phyloP scores from a whole-genome alignment of 2,329 filamentous ascomycete species.

The Sporothrix curviconia region DNA sequence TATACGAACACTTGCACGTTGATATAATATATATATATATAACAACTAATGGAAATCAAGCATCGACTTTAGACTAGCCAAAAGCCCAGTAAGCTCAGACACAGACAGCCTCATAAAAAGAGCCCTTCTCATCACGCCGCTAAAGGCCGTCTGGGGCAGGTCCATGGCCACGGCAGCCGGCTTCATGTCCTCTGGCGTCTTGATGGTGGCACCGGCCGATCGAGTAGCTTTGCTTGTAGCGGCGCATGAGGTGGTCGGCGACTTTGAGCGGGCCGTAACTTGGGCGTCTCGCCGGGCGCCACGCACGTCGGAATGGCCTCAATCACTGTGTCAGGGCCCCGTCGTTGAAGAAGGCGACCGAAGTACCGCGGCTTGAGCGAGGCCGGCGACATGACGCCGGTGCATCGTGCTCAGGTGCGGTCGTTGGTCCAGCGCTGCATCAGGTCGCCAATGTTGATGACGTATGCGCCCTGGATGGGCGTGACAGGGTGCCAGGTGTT shows the following conservation, averaged over 20 bases:
- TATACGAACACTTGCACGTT: no score
- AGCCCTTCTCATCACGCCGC: no score
- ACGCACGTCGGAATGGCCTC: conserved; percentile 31
- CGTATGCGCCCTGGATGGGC: conserved; percentile 38
- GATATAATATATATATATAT: no score
- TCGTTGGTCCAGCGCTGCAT: conserved; percentile 47
- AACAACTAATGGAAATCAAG: no score
- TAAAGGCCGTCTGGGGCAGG: no score
- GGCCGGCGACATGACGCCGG: conserved; percentile 45
- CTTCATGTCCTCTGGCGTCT: not conserved
- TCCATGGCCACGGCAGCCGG: not conserved
- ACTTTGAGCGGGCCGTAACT: conserved; percentile 27
- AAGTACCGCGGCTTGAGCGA: conserved; percentile 45
- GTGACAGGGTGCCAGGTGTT: conserved; percentile 39
- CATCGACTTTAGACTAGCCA: no score
- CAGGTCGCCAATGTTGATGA: conserved; percentile 45
- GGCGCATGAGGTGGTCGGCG: conserved; percentile 26
- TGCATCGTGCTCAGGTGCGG: conserved; percentile 46
- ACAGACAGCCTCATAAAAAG: no score
- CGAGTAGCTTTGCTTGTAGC: conserved; percentile 25
- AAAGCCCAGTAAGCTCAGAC: no score
- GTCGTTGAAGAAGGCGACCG: conserved; percentile 49
- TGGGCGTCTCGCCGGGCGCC: conserved; percentile 25
- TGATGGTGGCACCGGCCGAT: conserved; percentile 7
- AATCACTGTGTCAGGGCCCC: conserved; percentile 30